phyloP scores from a whole-genome alignment of 169 alveolate species.

The Plasmodium inui region DNA sequence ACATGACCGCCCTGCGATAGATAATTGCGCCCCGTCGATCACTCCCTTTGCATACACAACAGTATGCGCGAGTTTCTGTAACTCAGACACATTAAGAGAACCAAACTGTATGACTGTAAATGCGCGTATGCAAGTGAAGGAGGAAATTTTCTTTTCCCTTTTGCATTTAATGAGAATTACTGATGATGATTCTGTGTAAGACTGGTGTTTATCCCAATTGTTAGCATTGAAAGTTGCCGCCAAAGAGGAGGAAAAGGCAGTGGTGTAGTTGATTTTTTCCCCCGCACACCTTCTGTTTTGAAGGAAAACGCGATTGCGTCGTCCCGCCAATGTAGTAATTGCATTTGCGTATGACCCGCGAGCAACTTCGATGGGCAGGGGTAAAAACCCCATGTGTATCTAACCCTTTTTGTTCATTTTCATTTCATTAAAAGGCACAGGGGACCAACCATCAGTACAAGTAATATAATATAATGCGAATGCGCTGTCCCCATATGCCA shows the following conservation, averaged over 20 bases:
- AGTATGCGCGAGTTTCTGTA: neutral
- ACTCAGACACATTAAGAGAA: neutral
- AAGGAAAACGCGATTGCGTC: too few species aligned
- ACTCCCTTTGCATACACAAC: neutral
- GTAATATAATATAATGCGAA: neutral
- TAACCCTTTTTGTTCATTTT: neutral
- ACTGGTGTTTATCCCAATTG: neutral
- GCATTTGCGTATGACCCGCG: neutral
- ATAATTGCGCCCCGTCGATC: neutral
- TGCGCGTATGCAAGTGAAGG: neutral
- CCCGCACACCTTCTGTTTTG: too few species aligned
- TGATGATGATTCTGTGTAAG: neutral
- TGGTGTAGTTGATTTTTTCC: too few species aligned
- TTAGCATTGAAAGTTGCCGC: neutral
- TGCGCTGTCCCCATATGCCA: neutral
- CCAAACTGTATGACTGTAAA: neutral
- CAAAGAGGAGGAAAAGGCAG: too few species aligned
- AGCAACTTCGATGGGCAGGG: neutral
- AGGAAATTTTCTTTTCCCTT: neutral
- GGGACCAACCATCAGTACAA: neutral
- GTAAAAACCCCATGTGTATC: neutral
- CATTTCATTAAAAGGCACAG: neutral
- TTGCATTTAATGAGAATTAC: too few species aligned
- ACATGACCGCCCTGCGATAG: neutral
- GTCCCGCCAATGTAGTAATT: too few species aligned